Base-by-base conservation (phyloP, 768 basidiomycete genomes). In the Leccinum arenicola region DNA sequence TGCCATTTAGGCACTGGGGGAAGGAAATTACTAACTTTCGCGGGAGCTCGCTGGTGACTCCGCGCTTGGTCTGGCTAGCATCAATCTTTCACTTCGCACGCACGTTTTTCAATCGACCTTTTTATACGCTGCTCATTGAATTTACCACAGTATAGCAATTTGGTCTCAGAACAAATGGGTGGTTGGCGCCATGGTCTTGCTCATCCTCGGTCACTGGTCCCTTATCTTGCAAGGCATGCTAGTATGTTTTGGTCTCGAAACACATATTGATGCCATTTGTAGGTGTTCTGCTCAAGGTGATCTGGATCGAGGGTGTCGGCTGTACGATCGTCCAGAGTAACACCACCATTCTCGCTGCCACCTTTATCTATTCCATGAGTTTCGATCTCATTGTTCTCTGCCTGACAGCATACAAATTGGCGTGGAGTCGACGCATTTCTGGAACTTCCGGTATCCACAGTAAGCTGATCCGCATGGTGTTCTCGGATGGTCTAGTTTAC, bases 351-450 rank as follows among this genome's bases (percentile, higher is more conserved):
- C 79, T 89, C 33, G 84, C 86, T 5, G 84, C 85, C 3, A 85
- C 85, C 4, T 90, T 89, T 70, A 85, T 89, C 33, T 90, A 90
- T 64, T 84, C 87, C 31, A 91, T 90, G 89, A 76, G 77, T 66
- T 88, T 90, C 67, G 89, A 90, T 68, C 73, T 87, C 21, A 58
- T 80, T 29, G 85, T 89, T 40, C 77, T 89, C 49, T 59, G 75
- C 25, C 71, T 90, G 62, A 88, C 82, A 38, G 81, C 79, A 12
- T 84, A 81, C 71, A 89, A 86, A 67, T 79, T 90, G 23, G 71
- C 70, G 15, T 71, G 70, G 72, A 59, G 59, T 10, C 61, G 55
- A 36, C 63, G 59, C 12, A 14, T 60, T 27, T 56, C 63, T 47
- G 63, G 67, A 6, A 31, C 43, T 29, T 50, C 48, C 70, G 61